Percentiles rank a stretch among this genome's conserved stretches.
These are phyloP conservation scores for Aspergillus brasiliensis DNA, from an alignment of 2,329 filamentous ascomycete species.

Conservation along the genomic window DNA sequence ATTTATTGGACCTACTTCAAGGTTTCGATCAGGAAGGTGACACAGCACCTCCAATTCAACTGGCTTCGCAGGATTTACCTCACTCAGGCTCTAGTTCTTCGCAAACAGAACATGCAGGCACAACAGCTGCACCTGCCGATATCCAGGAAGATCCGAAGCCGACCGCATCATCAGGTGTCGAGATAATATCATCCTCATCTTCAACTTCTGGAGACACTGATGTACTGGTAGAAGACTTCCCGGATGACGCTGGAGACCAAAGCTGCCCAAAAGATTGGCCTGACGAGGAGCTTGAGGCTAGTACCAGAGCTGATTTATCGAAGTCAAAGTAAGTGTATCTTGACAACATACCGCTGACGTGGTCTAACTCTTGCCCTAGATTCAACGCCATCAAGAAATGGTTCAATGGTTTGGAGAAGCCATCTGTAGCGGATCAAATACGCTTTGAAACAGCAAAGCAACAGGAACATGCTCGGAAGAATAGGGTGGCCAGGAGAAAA, in stretches of 20 bases:
- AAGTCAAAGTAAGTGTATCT: slow-evolving; percentile 5
- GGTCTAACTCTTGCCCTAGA: slow-evolving; percentile 5
- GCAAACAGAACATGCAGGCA: background rate
- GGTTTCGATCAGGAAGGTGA: background rate
- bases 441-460: slow-evolving; percentile 13
- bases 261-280: background rate
- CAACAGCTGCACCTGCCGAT: background rate
- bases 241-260: background rate
- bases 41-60: too few relatives aligned
- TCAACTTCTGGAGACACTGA: background rate
- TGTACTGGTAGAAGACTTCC: background rate
- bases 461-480: slow-evolving; percentile 5
- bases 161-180: background rate
- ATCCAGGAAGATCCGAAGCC: background rate
- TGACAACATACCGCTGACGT: background rate
- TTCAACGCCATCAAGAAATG: slow-evolving; percentile 12
- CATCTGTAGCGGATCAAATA: slow-evolving; percentile 13
- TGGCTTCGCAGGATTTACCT: background rate
- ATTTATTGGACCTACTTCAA: background rate
- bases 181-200: background rate
- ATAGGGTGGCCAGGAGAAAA: slow-evolving; percentile 6
- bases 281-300: background rate
- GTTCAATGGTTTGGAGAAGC: slow-evolving; percentile 10
- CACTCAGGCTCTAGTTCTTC: background rate
- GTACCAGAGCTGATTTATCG: background rate